These are phyloP conservation scores for Ceratocystiopsis sp. DNA, from an alignment of 2,329 filamentous ascomycete species.

Conservation along the genomic window DNA sequence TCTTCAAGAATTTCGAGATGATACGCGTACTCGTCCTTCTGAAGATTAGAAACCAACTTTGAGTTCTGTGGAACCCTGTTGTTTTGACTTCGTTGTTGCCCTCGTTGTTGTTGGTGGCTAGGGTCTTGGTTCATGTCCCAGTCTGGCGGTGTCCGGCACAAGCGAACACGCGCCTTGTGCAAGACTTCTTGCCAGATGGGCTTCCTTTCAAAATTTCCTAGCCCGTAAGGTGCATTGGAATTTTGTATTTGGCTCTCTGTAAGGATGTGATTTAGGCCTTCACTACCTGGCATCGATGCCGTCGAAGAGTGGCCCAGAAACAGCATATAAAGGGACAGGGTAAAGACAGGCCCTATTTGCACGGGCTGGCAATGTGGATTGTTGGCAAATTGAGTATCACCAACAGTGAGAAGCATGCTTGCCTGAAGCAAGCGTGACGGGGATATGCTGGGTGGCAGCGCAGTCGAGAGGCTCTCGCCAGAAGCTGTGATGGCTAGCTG, in stretches of 20 bases:
- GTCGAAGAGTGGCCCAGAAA: conserved; percentile 53
- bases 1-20: conserved; percentile 73
- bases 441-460: conserved; percentile 66
- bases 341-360: conserved; percentile 78
- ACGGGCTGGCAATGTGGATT: conserved; percentile 44
- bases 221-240: conserved; percentile 21
- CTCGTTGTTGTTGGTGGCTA: no score
- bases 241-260: background rate
- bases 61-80: no score
- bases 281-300: background rate
- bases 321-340: conserved; percentile 83
- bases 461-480: conserved; percentile 69
- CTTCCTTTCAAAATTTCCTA: conserved; percentile 38
- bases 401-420: conserved; percentile 75
- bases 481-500: conserved; percentile 90
- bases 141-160: conserved; percentile 51
- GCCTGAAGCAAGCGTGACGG: conserved; percentile 83
- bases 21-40: conserved; percentile 42
- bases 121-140: conserved; percentile 8
- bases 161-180: conserved; percentile 74
- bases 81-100: no score
- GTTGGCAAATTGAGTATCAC: conserved; percentile 66
- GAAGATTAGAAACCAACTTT: no score
- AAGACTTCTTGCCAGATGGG: conserved; percentile 92
- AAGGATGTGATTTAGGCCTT: background rate